These are phyloP conservation scores for Tylopilus orsonianus DNA, from an alignment of 1,284 basidiomycete genomes.

Conservation along the genomic window DNA sequence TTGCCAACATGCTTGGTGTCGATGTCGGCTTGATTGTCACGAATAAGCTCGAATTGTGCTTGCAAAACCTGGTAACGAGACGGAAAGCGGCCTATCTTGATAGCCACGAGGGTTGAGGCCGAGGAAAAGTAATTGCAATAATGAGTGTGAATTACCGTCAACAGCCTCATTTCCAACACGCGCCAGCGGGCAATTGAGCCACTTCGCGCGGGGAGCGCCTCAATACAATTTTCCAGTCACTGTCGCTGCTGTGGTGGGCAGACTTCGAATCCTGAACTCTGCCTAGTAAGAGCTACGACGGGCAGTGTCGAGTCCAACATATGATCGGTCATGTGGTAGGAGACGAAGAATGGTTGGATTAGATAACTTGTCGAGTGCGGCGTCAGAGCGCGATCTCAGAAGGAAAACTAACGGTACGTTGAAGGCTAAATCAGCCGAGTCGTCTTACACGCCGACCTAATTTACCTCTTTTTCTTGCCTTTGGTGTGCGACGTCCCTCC, in stretches of 20 bases:
- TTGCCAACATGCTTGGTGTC: not conserved
- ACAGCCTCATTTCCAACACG: constrained; percentile 33
- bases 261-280: not conserved
- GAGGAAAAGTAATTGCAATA: constrained; percentile 26
- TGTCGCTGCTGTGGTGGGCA: not conserved
- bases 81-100: constrained; percentile 3
- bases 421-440: constrained; percentile 16
- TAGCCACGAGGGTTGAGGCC: constrained; percentile 23
- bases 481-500: constrained; percentile 38
- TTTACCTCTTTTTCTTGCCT: constrained; percentile 52
- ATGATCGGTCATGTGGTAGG: constrained; percentile 12
- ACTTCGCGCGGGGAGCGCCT: constrained; percentile 11
- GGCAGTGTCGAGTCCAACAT: not conserved
- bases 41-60: constrained; percentile 3
- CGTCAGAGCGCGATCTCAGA: constrained; percentile 22
- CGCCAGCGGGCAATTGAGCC: constrained; percentile 18
- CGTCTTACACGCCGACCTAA: constrained; percentile 29
- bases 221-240: not conserved
- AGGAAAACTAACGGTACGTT: constrained; percentile 25
- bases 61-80: constrained; percentile 3
- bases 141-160: constrained; percentile 27
- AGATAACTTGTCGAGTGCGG: constrained; percentile 28
- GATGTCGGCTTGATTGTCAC: constrained; percentile 7
- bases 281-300: not conserved
- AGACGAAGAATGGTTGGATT: constrained; percentile 19